Evolutionary conservation across 441 rosid species (phyloP).

Genomic region (Pelargonium cotyledonis): DNA sequence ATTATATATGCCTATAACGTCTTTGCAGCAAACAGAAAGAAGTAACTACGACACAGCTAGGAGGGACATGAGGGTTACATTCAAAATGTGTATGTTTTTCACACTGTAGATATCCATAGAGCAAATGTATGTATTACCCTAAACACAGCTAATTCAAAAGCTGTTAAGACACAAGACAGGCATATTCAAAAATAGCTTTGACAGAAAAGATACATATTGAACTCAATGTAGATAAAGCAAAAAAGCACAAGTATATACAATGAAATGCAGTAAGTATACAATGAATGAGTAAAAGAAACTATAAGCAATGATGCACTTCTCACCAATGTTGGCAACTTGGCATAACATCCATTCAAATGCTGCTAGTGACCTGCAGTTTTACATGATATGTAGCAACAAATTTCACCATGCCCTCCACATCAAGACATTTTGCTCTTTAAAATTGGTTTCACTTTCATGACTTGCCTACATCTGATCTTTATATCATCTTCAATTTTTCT

Average conservation of each 20-base stretch:
- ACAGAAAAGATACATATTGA: too few species aligned
- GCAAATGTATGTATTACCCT: too few species aligned
- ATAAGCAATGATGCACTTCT: not conserved
- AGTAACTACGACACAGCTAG: not conserved
- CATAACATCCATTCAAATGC: not conserved
- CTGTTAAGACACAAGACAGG: too few species aligned
- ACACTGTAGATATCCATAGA: too few species aligned
- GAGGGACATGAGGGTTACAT: too few species aligned
- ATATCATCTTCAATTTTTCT: slow-evolving; percentile 43
- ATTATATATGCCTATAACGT: not conserved
- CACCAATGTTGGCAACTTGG: not conserved
- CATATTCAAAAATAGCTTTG: too few species aligned
- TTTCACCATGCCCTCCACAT: not conserved
- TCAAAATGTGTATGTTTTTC: too few species aligned
- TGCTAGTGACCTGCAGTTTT: too few species aligned
- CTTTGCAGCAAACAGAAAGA: too few species aligned
- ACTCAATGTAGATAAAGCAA: not conserved
- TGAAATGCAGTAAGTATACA: not conserved
- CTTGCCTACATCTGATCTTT: slow-evolving; percentile 40
- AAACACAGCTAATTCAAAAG: too few species aligned
- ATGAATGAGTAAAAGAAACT: not conserved
- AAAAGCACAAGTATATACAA: too few species aligned
- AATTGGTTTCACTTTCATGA: slow-evolving; percentile 52
- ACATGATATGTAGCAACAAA: not conserved
- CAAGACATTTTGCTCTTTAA: slow-evolving; percentile 24